Evolutionary conservation across 768 basidiomycete species (phyloP).

Genomic region (Suillus luteus): DNA sequence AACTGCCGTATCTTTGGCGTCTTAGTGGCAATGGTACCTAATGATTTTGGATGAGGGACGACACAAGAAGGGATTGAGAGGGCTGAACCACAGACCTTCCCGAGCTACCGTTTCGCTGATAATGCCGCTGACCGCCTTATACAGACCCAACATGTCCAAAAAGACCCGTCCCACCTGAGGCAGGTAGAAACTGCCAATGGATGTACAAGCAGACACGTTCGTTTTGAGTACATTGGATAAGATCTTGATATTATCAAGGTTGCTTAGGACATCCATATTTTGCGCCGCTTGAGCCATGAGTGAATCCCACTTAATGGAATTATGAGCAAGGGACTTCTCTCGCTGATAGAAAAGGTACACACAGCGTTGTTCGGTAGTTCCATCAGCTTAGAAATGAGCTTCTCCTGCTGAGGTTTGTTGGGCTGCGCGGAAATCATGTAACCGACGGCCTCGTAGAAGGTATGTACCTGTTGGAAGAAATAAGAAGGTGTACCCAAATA

Average conservation of each 20-base stretch:
- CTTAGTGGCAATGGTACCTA: slow-evolving; percentile 90
- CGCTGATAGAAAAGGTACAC: slow-evolving; percentile 31
- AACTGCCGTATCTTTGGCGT: slow-evolving; percentile 94
- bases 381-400: slow-evolving; percentile 93
- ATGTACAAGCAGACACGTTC: slow-evolving; percentile 96
- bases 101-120: slow-evolving; percentile 91
- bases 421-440: slow-evolving; percentile 99
- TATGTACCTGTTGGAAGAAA: slow-evolving; percentile 63
- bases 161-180: slow-evolving; percentile 97
- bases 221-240: slow-evolving; percentile 97
- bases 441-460: slow-evolving; percentile 98
- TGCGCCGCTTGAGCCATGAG: slow-evolving; percentile 94
- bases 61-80: neutral
- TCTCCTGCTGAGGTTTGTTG: slow-evolving; percentile 96
- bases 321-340: neutral
- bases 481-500: slow-evolving; percentile 16
- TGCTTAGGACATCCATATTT: slow-evolving; percentile 89
- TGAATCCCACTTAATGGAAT: slow-evolving; percentile 82
- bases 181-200: slow-evolving; percentile 94
- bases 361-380: slow-evolving; percentile 96
- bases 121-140: slow-evolving; percentile 95
- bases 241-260: slow-evolving; percentile 94
- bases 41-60: slow-evolving; percentile 15
- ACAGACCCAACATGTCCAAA: slow-evolving; percentile 96
- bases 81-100: slow-evolving; percentile 55